phyloP scores from a whole-genome alignment of 352 stramenopile genomes.

The Globisporangium ultimum region DNA sequence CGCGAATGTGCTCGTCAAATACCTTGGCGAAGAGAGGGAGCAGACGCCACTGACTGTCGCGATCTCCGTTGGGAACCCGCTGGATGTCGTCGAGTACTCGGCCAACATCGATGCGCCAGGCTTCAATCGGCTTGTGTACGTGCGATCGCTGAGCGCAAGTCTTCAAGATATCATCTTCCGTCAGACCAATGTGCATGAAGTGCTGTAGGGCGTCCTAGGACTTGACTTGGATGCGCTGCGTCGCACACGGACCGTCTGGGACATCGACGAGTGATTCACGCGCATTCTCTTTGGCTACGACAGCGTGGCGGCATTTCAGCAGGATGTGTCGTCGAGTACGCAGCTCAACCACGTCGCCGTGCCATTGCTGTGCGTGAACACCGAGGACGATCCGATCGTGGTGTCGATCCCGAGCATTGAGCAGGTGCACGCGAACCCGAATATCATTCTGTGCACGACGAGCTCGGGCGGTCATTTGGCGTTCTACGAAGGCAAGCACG shows the following conservation, averaged over 20 bases:
- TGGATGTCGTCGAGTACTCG: constrained; percentile 51
- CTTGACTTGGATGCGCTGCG: constrained; percentile 47
- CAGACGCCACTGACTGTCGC: constrained; percentile 38
- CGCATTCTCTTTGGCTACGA: constrained; percentile 54
- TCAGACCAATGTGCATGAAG: constrained; percentile 41
- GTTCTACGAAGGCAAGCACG: constrained; percentile 43
- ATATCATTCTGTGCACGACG: constrained; percentile 66
- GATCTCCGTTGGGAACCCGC: constrained; percentile 72
- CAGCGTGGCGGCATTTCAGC: constrained; percentile 59
- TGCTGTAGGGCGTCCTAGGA: constrained; percentile 37
- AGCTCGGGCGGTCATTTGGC: constrained; percentile 60
- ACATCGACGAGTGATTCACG: constrained; percentile 67
- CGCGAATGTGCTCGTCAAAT: constrained; percentile 81
- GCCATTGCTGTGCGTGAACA: constrained; percentile 69
- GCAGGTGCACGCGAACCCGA: constrained; percentile 38
- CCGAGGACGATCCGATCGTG: constrained; percentile 60
- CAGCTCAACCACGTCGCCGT: constrained; percentile 33
- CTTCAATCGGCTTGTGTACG: constrained; percentile 65
- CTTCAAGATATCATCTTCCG: constrained; percentile 24
- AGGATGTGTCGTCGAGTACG: constrained; percentile 43
- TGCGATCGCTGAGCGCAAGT: constrained; percentile 50
- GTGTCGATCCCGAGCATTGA: constrained; percentile 26
- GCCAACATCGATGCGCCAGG: constrained; percentile 39
- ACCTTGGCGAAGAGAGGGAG: constrained; percentile 58
- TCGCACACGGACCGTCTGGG: constrained; percentile 30